Percentiles rank a stretch among this genome's conserved stretches.
These are phyloP conservation scores for Stephania yunnanensis DNA, from an alignment of 164 flowering plant species.

Conservation along the genomic window DNA sequence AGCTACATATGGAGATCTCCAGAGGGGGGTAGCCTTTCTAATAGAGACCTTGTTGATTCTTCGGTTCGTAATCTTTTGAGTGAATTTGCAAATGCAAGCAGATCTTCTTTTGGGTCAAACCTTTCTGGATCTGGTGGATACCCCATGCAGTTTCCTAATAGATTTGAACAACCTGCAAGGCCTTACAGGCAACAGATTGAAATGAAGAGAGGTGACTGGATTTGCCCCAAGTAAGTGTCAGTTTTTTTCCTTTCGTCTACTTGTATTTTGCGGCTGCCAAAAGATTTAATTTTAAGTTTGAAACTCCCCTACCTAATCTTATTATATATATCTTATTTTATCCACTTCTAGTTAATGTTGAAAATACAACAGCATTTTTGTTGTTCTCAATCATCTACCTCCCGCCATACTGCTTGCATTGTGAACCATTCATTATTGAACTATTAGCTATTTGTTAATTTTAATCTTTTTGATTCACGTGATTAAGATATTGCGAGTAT, in stretches of 20 bases:
- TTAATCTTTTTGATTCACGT: background rate
- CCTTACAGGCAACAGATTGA: conserved; percentile 42
- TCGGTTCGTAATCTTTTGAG: conserved; percentile 63
- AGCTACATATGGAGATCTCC: conserved; percentile 52
- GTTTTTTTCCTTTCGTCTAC: background rate
- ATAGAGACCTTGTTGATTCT: conserved; percentile 48
- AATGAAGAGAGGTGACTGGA: conserved; percentile 89
- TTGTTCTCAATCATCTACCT: background rate
- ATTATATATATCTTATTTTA: no score
- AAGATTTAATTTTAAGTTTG: background rate
- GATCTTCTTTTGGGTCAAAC: conserved; percentile 15
- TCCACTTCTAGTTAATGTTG: background rate
- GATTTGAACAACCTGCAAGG: conserved; percentile 31
- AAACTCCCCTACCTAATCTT: background rate
- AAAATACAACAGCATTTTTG: background rate
- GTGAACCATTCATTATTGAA: background rate
- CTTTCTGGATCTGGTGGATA: conserved; percentile 29
- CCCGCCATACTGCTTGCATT: background rate
- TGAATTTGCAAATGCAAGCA: conserved; percentile 40
- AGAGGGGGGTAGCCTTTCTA: conserved; percentile 22
- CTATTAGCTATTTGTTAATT: background rate
- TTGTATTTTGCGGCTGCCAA: background rate
- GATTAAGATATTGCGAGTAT: background rate
- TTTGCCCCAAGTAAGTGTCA: conserved; percentile 61
- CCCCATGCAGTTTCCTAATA: conserved; percentile 32